Conservation (phyloP, 805 yeast species). For the Ogataea methylovora region DNA sequence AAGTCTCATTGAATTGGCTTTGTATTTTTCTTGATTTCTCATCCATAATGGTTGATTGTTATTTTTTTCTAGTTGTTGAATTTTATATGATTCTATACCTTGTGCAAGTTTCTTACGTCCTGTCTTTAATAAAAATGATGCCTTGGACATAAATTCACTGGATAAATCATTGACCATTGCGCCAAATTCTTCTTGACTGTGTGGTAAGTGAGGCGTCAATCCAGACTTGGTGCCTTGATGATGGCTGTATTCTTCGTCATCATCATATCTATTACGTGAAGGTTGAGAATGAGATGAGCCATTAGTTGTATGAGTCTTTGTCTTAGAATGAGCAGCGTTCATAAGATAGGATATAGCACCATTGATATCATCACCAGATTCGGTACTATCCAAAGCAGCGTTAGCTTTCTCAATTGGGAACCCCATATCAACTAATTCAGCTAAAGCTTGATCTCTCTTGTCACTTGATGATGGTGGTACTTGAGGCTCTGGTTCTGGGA, state of each 20-base stretch:
- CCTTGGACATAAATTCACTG: slow-evolving; percentile 47
- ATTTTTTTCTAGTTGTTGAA: slow-evolving; percentile 20
- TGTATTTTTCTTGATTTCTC: slow-evolving; percentile 47
- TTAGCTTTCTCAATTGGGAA: slow-evolving; percentile 55
- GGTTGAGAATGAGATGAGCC: slow-evolving; percentile 1
- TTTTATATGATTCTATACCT: slow-evolving; percentile 53
- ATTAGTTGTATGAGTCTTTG: slow-evolving; percentile 2
- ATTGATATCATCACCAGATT: slow-evolving; percentile 48
- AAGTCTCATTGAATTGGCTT: slow-evolving; percentile 26
- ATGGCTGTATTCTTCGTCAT: neutral
- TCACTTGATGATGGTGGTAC: too few species aligned
- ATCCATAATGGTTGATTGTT: slow-evolving; percentile 65
- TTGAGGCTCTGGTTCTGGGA: neutral
- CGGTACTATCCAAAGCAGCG: slow-evolving; percentile 47
- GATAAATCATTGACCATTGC: slow-evolving; percentile 46
- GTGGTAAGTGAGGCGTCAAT: too few species aligned
- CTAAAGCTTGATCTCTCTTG: slow-evolving; percentile 44
- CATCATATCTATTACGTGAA: slow-evolving; percentile 1
- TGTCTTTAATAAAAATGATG: slow-evolving; percentile 48
- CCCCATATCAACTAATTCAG: slow-evolving; percentile 76
- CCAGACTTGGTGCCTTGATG: neutral
- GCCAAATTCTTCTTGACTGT: slow-evolving; percentile 27
- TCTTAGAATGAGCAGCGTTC: slow-evolving; percentile 44
- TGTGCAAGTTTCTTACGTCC: slow-evolving; percentile 55
- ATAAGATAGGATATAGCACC: slow-evolving; percentile 61